Percentiles rank a stretch among this genome's conserved stretches.
These are phyloP conservation scores for Trametes sp. DNA, from an alignment of 1,284 basidiomycete genomes.

Conservation along the genomic window DNA sequence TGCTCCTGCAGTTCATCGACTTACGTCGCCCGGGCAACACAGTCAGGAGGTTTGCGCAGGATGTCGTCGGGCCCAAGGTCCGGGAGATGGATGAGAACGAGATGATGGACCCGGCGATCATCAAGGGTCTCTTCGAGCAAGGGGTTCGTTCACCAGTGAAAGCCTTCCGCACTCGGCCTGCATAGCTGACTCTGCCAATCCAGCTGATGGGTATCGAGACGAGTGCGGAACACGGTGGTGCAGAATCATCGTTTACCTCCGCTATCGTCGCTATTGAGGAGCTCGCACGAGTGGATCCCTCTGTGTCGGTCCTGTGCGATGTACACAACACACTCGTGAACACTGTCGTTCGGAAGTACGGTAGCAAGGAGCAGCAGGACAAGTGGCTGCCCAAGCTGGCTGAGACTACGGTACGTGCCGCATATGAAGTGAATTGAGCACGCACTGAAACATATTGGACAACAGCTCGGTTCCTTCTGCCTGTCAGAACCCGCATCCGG, in stretches of 20 bases:
- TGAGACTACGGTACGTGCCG: constrained; percentile 68
- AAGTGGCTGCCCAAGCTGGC: constrained; percentile 91
- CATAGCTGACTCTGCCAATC: neutral
- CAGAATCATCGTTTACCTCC: constrained; percentile 92
- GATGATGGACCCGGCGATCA: constrained; percentile 89
- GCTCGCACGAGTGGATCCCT: constrained; percentile 95
- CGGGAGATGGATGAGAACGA: constrained; percentile 99
- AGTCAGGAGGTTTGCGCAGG: constrained; percentile 90
- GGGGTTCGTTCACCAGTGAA: constrained; percentile 66
- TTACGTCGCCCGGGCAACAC: neutral
- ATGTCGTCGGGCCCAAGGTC: constrained; percentile 91
- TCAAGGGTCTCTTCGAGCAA: constrained; percentile 94
- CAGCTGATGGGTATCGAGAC: constrained; percentile 99
- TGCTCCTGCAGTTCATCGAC: neutral
- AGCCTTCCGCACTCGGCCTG: neutral
- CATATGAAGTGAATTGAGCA: neutral
- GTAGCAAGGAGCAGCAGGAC: constrained; percentile 84
- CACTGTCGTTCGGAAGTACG: constrained; percentile 92
- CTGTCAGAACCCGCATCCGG: constrained; percentile 93
- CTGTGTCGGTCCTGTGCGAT: constrained; percentile 96
- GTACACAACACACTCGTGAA: constrained; percentile 99
- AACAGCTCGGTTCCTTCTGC: constrained; percentile 94
- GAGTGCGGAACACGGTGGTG: constrained; percentile 82
- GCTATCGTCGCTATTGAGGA: constrained; percentile 98
- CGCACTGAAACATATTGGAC: neutral